phyloP scores from a whole-genome alignment of 2,329 filamentous ascomycete genomes.

The Emmonsiellopsis sp. region DNA sequence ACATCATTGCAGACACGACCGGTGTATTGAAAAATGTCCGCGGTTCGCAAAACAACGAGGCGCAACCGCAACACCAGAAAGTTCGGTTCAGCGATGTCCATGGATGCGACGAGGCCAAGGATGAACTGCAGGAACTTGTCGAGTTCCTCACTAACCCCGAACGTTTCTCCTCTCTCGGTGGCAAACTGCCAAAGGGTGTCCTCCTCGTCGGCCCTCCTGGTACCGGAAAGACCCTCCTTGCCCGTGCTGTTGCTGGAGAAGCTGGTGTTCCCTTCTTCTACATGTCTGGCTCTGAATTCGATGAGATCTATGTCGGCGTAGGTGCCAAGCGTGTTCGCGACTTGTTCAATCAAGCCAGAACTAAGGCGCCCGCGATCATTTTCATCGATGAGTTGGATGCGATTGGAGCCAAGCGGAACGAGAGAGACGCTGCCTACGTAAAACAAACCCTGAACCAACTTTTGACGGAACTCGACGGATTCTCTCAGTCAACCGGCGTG shows the following conservation, averaged over 20 bases:
- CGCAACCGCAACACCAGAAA: constrained; percentile 85
- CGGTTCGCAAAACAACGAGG: constrained; percentile 65
- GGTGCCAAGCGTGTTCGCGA: constrained; percentile 94
- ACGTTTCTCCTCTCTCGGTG: constrained; percentile 85
- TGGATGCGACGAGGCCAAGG: constrained; percentile 95
- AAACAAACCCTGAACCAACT: constrained; percentile 98
- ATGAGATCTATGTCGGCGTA: constrained; percentile 96
- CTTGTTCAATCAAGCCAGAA: constrained; percentile 72
- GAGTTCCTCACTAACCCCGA: constrained; percentile 93
- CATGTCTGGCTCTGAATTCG: constrained; percentile 98
- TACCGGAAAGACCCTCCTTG: constrained; percentile 93
- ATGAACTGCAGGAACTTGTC: constrained; percentile 92
- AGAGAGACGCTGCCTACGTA: constrained; percentile 85
- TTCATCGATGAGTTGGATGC: constrained; percentile 94
- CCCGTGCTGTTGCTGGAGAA: constrained; percentile 90
- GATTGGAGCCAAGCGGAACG: constrained; percentile 87
- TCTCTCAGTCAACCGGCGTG: constrained; percentile 87
- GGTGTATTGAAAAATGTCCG: constrained; percentile 72
- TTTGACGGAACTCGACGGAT: constrained; percentile 92
- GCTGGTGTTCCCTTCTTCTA: constrained; percentile 99
- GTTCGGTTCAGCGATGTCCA: constrained; percentile 90
- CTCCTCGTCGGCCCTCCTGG: constrained; percentile 90
- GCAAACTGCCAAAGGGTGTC: constrained; percentile 94
- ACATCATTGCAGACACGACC: constrained; percentile 72
- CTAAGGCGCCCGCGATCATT: constrained; percentile 84